Conservation (phyloP, 495 filamentous ascomycete genomes). For the Darksidea phi region DNA sequence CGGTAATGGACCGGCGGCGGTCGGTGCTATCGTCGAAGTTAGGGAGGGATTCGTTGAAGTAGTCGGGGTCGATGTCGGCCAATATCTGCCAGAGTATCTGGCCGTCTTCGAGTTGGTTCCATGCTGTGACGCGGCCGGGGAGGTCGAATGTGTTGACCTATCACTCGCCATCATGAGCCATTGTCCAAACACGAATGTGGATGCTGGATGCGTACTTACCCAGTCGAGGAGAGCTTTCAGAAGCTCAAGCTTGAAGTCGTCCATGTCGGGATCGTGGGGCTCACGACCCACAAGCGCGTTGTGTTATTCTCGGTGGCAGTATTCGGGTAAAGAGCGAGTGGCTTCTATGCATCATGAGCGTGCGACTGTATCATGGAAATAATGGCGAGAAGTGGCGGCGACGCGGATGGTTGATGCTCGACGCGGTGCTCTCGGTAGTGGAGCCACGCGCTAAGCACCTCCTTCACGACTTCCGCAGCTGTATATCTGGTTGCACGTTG, state of each 20-base stretch:
- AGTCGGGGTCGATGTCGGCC: constrained; percentile 63
- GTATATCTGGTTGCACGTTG: neutral
- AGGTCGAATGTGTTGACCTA: constrained; percentile 39
- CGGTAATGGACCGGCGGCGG: constrained; percentile 14
- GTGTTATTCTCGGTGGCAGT: constrained; percentile 6
- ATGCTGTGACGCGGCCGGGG: constrained; percentile 22
- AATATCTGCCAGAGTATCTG: constrained; percentile 68
- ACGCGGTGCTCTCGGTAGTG: constrained; percentile 20
- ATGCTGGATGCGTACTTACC: constrained; percentile 37
- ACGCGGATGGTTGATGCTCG: constrained; percentile 12
- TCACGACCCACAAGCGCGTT: constrained; percentile 14
- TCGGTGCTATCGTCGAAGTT: constrained; percentile 49
- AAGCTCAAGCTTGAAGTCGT: constrained; percentile 38
- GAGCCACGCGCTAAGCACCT: constrained; percentile 23
- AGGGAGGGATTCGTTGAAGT: constrained; percentile 64
- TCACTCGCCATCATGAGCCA: neutral
- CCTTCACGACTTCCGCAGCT: constrained; percentile 7
- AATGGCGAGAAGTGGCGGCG: constrained; percentile 2
- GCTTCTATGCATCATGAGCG: constrained; percentile 30
- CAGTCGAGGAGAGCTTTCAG: constrained; percentile 56
- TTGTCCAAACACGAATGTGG: neutral
- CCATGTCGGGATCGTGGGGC: constrained; percentile 19
- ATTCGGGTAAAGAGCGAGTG: constrained; percentile 15
- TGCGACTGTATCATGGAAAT: constrained; percentile 17
- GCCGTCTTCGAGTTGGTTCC: constrained; percentile 71